Evolutionary conservation across 208 protist species (phyloP), one percentile per base, ranked within the genome.

Genomic region (Trichomonas vaginalis): DNA sequence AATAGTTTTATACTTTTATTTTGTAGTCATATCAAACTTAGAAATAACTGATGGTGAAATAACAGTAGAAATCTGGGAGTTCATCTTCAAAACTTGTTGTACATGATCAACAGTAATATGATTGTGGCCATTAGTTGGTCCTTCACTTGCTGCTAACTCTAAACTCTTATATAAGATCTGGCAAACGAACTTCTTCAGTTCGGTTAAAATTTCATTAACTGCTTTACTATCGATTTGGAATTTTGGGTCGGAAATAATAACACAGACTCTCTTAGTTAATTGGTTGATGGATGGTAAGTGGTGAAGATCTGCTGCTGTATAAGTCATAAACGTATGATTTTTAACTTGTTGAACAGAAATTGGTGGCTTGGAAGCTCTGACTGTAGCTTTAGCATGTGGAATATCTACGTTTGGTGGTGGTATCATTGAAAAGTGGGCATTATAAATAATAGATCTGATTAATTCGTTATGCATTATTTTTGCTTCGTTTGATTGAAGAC

Each of bases 401-500:
- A 92, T 35, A 35, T 48, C n/a, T 51, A 92, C 86, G 17, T 51
- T 51, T 40, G 86, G 86, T 40, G 86, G 86, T 48, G 86, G 86
- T 35, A 92, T 56, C 86, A 92, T 92, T 17, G 86, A 92, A 92
- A 92, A 92, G 39, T 92, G 86, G 0, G 86, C 86, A 92, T 92
- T 92, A 39, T 39, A 92, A 40, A 92, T 51, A 51, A 92, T 92
- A 35, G 86, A 92, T 51, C 86, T 6, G 39, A 92, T 92, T 51
- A 92, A 51, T 51, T 92, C 45, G 45, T 92, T 92, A 92, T 92
- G 86, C 46, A 92, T 48, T 2, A 92, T 14, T 92, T 92, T 92
- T 14, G 86, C 86, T 51, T 51, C n/a, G 14, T 35, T 23, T n/a
- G 40, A 6, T n/a, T 48, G 42, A 35, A 92, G 35, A 47, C 37